Evolutionary conservation across 1,284 basidiomycete species (phyloP), one percentile per base, ranked within the genome.

Genomic region (Hemileia vastatrix): DNA sequence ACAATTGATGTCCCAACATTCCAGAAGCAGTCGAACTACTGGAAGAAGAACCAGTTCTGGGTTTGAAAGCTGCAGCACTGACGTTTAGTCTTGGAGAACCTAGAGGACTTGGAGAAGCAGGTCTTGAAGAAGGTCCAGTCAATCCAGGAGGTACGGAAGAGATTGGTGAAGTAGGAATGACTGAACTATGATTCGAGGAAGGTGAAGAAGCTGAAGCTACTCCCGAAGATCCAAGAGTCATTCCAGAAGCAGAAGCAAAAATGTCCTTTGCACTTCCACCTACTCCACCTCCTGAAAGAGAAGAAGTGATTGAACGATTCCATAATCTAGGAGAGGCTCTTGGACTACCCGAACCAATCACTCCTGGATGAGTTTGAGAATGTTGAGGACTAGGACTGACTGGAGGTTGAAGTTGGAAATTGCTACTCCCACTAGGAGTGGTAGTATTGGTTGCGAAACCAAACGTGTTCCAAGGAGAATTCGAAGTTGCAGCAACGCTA

Each of bases 51-150:
- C 19, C 32, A 23, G 52, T 43, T 21, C 31, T 21, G 5, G 72
- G 72, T 54, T 67, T 69, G 66, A 74, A 74, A 57, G 70, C 70
- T 19, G 57, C 57, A 4, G 72, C 72, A 5, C 64, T 67, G 15
- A 72, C 65, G 66, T 73, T 74, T 53, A 74, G 66, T 27, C 70
- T 65, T 18, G 72, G 72, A 8, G 72, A 72, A 40, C 67, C 65
- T 33, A 70, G 67, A 5, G 68, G 70, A 4, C 67, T 68, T 9
- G 70, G 70, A 6, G 68, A 70, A 4, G 67, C 63, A 6, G 70
- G 70, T 4, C 63, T 9, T 40, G 47, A 65, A 31, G n/a, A 32
- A n/a, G n/a, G 23, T 50, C 49, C 54, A 4, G 58, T 23, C 24
- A 67, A 53, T 23, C 57, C 65, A n/a, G 65, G 68, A 15, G 66